phyloP scores from a whole-genome alignment of 2,329 filamentous ascomycete species.

The Metarhizium humberi region DNA sequence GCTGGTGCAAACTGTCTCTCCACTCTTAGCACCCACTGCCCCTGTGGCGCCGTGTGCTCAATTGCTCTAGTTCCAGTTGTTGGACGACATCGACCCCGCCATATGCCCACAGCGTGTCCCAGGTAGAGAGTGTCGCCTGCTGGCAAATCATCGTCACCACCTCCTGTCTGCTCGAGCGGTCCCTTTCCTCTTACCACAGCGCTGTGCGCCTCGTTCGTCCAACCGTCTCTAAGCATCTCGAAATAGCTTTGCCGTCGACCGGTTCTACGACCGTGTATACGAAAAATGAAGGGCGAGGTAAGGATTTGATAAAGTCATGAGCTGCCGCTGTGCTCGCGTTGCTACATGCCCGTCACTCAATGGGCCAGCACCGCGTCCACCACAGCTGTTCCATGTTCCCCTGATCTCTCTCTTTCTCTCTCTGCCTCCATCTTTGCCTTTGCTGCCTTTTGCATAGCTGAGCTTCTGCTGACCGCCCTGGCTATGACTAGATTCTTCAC shows the following conservation, averaged over 20 bases:
- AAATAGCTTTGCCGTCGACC: constrained; percentile 9
- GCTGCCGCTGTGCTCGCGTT: neutral
- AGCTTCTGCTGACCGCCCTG: constrained; percentile 8
- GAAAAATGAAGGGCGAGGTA: constrained; percentile 47
- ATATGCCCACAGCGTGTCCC: too few relatives aligned
- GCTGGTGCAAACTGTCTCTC: neutral
- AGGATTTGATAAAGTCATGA: constrained; percentile 16
- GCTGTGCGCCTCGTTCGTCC: constrained; percentile 25
- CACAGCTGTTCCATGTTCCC: neutral
- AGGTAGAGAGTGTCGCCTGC: neutral
- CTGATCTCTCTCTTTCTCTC: neutral
- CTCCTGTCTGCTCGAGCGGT: constrained; percentile 10
- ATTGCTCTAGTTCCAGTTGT: neutral
- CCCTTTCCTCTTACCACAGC: constrained; percentile 15
- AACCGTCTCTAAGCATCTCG: neutral
- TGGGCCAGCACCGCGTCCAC: neutral
- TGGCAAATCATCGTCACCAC: constrained; percentile 24
- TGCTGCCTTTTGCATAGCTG: neutral
- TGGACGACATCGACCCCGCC: neutral
- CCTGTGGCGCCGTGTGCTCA: constrained; percentile 1
- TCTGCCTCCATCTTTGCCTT: neutral
- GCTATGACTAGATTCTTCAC: constrained; percentile 44
- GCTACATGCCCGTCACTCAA: neutral
- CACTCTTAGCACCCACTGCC: constrained; percentile 1
- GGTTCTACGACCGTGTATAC: constrained; percentile 12